phyloP scores from a whole-genome alignment of 169 alveolate species.

The Eimeria maxima region DNA sequence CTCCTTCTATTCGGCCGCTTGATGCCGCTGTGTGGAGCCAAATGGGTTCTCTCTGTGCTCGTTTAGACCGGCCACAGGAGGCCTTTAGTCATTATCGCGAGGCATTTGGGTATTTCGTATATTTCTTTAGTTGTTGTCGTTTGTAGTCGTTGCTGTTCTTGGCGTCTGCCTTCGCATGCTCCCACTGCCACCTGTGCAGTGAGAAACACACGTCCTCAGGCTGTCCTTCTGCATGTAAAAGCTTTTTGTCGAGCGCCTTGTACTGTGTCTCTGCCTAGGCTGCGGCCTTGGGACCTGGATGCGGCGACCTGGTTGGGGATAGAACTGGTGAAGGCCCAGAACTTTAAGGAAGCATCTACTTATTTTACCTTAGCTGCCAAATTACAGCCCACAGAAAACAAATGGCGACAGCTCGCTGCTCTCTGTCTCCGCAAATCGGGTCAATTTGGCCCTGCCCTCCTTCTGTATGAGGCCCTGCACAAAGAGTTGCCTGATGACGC shows the following conservation, averaged over 20 bases:
- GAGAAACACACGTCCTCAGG: too few species aligned
- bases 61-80: constrained; percentile 42
- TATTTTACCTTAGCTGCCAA: constrained; percentile 93
- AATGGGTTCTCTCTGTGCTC: constrained; percentile 63
- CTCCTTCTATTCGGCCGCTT: constrained; percentile 52
- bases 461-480: constrained; percentile 55
- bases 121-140: neutral
- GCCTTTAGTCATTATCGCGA: constrained; percentile 66
- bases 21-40: constrained; percentile 48
- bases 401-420: constrained; percentile 95
- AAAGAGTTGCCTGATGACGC: constrained; percentile 65
- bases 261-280: neutral
- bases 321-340: constrained; percentile 91
- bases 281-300: constrained; percentile 93
- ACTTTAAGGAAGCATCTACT: constrained; percentile 90
- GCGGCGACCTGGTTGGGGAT: constrained; percentile 95
- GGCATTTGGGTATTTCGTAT: constrained; percentile 13
- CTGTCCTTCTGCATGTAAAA: neutral
- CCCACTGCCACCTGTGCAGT: neutral
- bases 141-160: neutral
- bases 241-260: neutral
- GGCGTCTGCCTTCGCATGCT: neutral
- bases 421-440: constrained; percentile 95
- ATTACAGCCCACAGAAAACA: constrained; percentile 93
- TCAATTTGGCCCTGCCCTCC: constrained; percentile 86